Percentiles rank a stretch among this genome's conserved stretches.
These are phyloP conservation scores for Neoscytalidium dimidiatum DNA, from an alignment of 2,329 filamentous ascomycete genomes.

Conservation along the genomic window DNA sequence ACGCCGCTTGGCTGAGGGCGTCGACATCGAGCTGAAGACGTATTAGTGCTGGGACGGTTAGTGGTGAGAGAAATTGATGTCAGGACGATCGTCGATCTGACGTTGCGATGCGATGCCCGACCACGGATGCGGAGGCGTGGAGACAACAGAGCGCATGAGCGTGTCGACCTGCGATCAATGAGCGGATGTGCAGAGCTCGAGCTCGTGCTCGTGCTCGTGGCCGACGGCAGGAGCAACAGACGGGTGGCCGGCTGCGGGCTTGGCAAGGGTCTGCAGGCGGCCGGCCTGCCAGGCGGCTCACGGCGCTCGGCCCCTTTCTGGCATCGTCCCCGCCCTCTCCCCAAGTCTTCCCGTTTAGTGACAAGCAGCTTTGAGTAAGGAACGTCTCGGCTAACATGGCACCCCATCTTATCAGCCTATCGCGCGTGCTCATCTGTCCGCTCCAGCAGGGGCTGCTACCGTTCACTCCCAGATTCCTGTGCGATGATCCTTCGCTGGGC, in stretches of 20 bases:
- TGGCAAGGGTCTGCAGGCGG: not conserved
- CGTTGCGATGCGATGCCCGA: not conserved
- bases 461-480: not conserved
- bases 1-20: slow-evolving; percentile 62
- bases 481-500: slow-evolving; percentile 5
- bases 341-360: not conserved
- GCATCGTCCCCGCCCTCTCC: slow-evolving; percentile 4
- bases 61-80: slow-evolving; percentile 7
- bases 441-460: not conserved
- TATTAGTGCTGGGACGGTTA: slow-evolving; percentile 9
- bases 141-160: not conserved
- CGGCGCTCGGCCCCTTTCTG: not conserved
- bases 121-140: not conserved
- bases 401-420: slow-evolving; percentile 5
- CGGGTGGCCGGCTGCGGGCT: not conserved
- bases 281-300: not conserved
- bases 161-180: not conserved
- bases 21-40: slow-evolving; percentile 41
- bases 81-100: not conserved
- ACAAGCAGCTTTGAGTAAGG: slow-evolving; percentile 12
- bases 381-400: slow-evolving; percentile 4
- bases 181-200: no score
- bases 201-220: no score
- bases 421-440: not conserved
- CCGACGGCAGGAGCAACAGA: not conserved